Evolutionary conservation across 805 yeast genomes (phyloP).

Genomic region (Candida pseudoglaebosa): DNA sequence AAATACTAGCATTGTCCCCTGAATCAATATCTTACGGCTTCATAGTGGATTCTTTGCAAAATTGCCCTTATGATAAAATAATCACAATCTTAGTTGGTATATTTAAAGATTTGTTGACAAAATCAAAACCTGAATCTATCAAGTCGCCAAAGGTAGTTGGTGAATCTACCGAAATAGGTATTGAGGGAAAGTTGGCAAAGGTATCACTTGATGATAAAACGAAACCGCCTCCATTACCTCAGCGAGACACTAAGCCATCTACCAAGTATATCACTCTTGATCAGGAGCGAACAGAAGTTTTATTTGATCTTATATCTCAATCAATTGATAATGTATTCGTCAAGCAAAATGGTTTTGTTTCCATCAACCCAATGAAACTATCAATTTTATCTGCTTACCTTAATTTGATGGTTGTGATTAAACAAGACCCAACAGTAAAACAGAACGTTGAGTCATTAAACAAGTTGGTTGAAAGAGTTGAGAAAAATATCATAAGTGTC

Average conservation of each 20-base stretch:
- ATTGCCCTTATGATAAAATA: conserved; percentile 62
- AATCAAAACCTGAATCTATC: conserved; percentile 15
- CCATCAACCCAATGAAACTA: conserved; percentile 24
- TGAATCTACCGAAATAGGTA: conserved; percentile 8
- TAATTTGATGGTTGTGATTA: conserved; percentile 45
- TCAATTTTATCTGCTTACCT: conserved; percentile 52
- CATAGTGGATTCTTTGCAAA: conserved; percentile 56
- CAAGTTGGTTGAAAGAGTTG: conserved; percentile 12
- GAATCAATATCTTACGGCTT: conserved; percentile 58
- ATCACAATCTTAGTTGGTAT: conserved; percentile 61
- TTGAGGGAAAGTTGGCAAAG: conserved; percentile 1
- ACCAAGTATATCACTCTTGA: conserved; percentile 41
- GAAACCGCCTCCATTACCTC: conserved; percentile 35
- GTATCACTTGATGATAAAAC: conserved; percentile 3
- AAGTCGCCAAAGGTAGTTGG: not conserved
- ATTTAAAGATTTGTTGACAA: conserved; percentile 60
- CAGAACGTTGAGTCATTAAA: conserved; percentile 14
- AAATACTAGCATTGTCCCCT: conserved; percentile 54
- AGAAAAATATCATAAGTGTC: conserved; percentile 12
- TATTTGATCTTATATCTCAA: conserved; percentile 40
- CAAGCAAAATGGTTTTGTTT: conserved; percentile 12
- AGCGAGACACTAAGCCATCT: conserved; percentile 15
- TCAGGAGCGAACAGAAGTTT: conserved; percentile 35
- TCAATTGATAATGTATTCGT: conserved; percentile 34
- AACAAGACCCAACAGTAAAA: conserved; percentile 16